phyloP scores from a whole-genome alignment of 805 yeast genomes.

The Yamadazyma sp. region DNA sequence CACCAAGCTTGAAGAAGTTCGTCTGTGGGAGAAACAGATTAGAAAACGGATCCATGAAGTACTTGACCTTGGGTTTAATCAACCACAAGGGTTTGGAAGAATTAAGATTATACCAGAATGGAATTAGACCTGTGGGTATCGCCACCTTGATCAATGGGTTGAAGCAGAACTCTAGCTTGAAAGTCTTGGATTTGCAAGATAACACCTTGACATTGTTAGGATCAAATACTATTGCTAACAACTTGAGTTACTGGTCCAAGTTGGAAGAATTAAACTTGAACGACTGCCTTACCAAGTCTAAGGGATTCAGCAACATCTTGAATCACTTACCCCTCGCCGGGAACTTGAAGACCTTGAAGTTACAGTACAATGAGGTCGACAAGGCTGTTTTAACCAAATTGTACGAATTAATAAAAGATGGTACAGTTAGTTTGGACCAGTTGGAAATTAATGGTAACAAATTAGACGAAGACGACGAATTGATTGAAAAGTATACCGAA shows the following conservation, averaged over 20 bases:
- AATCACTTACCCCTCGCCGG: slow-evolving; percentile 43
- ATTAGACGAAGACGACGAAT: slow-evolving; percentile 83
- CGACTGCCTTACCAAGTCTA: slow-evolving; percentile 81
- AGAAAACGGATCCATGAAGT: slow-evolving; percentile 89
- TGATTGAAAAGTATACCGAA: slow-evolving; percentile 57
- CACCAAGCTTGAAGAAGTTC: slow-evolving; percentile 70
- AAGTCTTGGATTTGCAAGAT: slow-evolving; percentile 85
- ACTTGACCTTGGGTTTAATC: slow-evolving; percentile 80
- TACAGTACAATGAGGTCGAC: slow-evolving; percentile 89
- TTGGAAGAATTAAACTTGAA: slow-evolving; percentile 80
- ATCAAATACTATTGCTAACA: slow-evolving; percentile 48
- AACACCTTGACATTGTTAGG: slow-evolving; percentile 84
- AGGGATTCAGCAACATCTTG: slow-evolving; percentile 64
- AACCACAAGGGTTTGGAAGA: slow-evolving; percentile 72
- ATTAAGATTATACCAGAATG: slow-evolving; percentile 88
- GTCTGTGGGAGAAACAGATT: slow-evolving; percentile 96
- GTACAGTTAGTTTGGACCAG: slow-evolving; percentile 58
- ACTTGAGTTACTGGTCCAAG: slow-evolving; percentile 59
- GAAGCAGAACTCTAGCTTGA: slow-evolving; percentile 55
- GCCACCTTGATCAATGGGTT: slow-evolving; percentile 68
- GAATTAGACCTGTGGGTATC: slow-evolving; percentile 93
- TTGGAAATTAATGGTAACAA: slow-evolving; percentile 93
- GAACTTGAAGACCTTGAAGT: slow-evolving; percentile 57
- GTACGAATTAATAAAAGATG: slow-evolving; percentile 46
- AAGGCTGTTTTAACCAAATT: slow-evolving; percentile 61